phyloP scores from a whole-genome alignment of 441 rosid species.

The Kokia cookei region DNA sequence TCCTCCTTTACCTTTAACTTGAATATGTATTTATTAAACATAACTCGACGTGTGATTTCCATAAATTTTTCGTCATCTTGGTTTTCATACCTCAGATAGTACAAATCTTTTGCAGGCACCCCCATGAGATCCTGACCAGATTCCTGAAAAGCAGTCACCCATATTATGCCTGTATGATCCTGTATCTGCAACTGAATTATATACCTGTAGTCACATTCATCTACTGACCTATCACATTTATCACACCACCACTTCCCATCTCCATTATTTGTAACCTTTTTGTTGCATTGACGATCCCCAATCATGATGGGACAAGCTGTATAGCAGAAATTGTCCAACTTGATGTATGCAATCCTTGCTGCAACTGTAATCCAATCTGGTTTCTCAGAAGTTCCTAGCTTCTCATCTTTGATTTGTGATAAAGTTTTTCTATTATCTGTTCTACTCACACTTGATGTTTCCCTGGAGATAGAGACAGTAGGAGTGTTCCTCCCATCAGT shows the following conservation, averaged over 20 bases:
- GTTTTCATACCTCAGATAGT: constrained; percentile 49
- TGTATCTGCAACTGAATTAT: constrained; percentile 85
- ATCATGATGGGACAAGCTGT: constrained; percentile 79
- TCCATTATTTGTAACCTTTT: constrained; percentile 86
- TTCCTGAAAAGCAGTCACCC: constrained; percentile 93
- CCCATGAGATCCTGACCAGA: constrained; percentile 80
- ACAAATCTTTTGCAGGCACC: constrained; percentile 72
- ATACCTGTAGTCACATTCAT: constrained; percentile 80
- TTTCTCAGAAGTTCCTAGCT: constrained; percentile 83
- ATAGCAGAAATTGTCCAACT: constrained; percentile 82
- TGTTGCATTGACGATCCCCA: constrained; percentile 79
- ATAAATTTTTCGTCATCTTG: constrained; percentile 65
- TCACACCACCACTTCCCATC: constrained; percentile 93
- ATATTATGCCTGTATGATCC: constrained; percentile 82
- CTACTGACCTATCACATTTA: constrained; percentile 60
- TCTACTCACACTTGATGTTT: constrained; percentile 38
- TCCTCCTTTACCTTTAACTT: constrained; percentile 96
- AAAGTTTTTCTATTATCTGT: constrained; percentile 57
- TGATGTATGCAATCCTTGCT: constrained; percentile 59
- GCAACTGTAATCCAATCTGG: constrained; percentile 82
- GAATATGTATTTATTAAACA: constrained; percentile 59
- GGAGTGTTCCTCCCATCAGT: constrained; percentile 60
- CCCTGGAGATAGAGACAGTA: constrained; percentile 70
- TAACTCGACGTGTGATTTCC: constrained; percentile 50
- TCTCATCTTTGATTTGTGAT: constrained; percentile 87